These are phyloP conservation scores for Lodderomyces theae DNA, from an alignment of 1,139 yeast species.

Conservation along the genomic window DNA sequence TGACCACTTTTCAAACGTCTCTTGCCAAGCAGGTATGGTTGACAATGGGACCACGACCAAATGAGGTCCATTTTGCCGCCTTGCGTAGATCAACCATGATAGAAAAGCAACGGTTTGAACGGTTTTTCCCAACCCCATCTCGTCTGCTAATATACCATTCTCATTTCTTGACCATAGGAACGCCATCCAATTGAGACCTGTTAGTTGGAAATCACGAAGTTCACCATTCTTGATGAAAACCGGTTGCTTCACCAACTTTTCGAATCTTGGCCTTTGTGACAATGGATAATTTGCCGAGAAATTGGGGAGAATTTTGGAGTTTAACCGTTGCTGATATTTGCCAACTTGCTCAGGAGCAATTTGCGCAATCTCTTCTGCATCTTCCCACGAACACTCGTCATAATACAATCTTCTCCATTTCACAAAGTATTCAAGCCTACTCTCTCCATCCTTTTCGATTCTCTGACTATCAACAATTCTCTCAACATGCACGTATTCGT, in stretches of 20 bases:
- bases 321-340: conserved; percentile 75
- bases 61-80: conserved; percentile 97
- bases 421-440: conserved; percentile 74
- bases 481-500: conserved; percentile 82
- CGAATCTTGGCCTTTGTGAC: conserved; percentile 79
- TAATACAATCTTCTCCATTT: conserved; percentile 94
- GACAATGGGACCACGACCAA: conserved; percentile 93
- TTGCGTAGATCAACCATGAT: conserved; percentile 90
- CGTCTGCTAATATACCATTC: conserved; percentile 97
- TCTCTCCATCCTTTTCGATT: conserved; percentile 51
- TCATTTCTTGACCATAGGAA: conserved; percentile 96
- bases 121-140: conserved; percentile 98
- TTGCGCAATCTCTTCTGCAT: conserved; percentile 80
- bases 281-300: conserved; percentile 74
- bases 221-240: conserved; percentile 87
- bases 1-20: conserved; percentile 96
- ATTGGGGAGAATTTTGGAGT: conserved; percentile 82
- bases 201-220: conserved; percentile 92
- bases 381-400: conserved; percentile 97
- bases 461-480: conserved; percentile 88
- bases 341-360: conserved; percentile 83
- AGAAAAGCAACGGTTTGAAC: conserved; percentile 95
- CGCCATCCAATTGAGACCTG: conserved; percentile 99
- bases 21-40: conserved; percentile 99
- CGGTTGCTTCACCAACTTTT: conserved; percentile 84